Base-by-base conservation (phyloP, 2,329 filamentous ascomycete species). In the Cladosporium phlei region DNA sequence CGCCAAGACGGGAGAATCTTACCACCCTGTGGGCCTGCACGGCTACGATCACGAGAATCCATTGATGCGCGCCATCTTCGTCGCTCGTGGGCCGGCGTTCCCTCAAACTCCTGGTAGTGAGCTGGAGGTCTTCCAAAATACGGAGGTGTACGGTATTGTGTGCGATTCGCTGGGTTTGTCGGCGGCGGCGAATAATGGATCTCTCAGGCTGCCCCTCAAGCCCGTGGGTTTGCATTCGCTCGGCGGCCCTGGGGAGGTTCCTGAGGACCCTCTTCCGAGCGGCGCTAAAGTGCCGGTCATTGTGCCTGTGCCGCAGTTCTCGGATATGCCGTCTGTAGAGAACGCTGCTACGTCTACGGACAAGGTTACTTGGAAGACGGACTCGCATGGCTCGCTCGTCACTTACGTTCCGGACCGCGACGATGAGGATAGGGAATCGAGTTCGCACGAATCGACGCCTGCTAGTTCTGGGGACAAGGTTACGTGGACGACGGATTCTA, bases 11-110 rank as follows among this genome's bases (percentile, higher is more conserved):
- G 80, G 79, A 0, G 64, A 78, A 10, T 72, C 80, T 0, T 98
- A 96, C 61, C 77, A 85, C 55, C 93, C 93, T 0, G 78, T 78
- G 21, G 93, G 93, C 2, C 71, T 98, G 2, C 93, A 98, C 62
- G 93, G 93, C 2, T 98, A 97, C 62, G 93, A 98, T 63, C 85
- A 95, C 59, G 84, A 95, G 59, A 85, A 98, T 63, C 90, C 91
- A 0, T 73, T 98, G 34, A 98, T 98, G 93, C 76, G 93, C 29
- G 91, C 93, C 0, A 94, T 98, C 33, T 98, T 98, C 59, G 76
- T 97, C 38, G 93, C 93, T 1, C 76, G 88, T 29, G 93, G 93
- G 0, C 93, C 93, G 3, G 90, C 91, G 0, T 98, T 98, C 62
- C 87, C 88, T 0, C 90, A 96, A 58, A 71, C 78, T 29, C 82